Percentiles rank a stretch among this genome's conserved stretches.
These are phyloP conservation scores for Chytriomyces hyalinus DNA, from an alignment of 192 early-diverging fungal species.

Conservation along the genomic window DNA sequence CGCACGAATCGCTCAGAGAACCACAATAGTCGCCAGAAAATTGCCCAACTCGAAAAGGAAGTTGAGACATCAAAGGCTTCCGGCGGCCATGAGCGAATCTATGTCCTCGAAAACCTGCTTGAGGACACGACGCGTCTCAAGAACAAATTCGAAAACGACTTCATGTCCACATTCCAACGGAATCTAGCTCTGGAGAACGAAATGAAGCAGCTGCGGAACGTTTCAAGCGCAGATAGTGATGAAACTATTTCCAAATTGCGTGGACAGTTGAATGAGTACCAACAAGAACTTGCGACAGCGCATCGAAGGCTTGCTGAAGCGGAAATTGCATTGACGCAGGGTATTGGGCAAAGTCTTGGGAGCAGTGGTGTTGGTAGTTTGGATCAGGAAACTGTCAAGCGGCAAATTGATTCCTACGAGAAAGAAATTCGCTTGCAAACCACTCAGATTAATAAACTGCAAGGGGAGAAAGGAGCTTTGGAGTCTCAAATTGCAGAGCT, in stretches of 20 bases:
- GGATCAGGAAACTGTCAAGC: slow-evolving; percentile 38
- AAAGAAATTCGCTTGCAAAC: slow-evolving; percentile 16
- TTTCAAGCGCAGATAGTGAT: slow-evolving; percentile 38
- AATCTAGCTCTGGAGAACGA: slow-evolving; percentile 63
- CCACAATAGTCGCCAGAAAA: slow-evolving; percentile 48
- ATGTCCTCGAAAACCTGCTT: slow-evolving; percentile 63
- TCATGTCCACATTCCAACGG: slow-evolving; percentile 55
- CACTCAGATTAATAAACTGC: slow-evolving; percentile 59
- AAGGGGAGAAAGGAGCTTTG: slow-evolving; percentile 63
- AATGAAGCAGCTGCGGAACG: slow-evolving; percentile 42
- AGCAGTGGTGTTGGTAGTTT: background rate
- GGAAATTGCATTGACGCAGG: slow-evolving; percentile 36
- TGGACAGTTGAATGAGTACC: slow-evolving; percentile 32
- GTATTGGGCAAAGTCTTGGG: slow-evolving; percentile 12
- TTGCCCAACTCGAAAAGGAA: slow-evolving; percentile 69
- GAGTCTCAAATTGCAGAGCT: slow-evolving; percentile 56
- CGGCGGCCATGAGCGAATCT: slow-evolving; percentile 39
- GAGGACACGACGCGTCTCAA: slow-evolving; percentile 67
- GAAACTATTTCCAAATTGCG: slow-evolving; percentile 45
- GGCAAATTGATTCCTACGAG: slow-evolving; percentile 37
- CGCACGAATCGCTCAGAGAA: background rate
- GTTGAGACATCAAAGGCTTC: slow-evolving; percentile 44
- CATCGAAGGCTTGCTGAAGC: slow-evolving; percentile 36
- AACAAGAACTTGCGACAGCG: slow-evolving; percentile 18
- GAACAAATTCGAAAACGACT: slow-evolving; percentile 66